Percentiles rank a stretch among this genome's conserved stretches.
Conservation (phyloP, 2,329 filamentous ascomycete genomes). For the Aspergillus pseudotamarii region DNA sequence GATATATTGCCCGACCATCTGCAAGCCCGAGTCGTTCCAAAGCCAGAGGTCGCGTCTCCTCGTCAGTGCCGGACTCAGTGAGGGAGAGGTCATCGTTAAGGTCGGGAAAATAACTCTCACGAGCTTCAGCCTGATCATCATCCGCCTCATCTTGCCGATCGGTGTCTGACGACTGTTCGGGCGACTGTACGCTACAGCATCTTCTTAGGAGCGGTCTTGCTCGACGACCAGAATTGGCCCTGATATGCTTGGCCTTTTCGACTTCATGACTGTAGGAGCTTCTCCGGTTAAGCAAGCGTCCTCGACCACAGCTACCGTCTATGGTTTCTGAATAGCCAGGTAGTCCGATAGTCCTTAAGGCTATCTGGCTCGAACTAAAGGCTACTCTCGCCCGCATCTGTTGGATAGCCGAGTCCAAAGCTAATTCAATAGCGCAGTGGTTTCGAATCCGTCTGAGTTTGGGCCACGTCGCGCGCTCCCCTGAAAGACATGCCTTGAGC, state of each 20-base stretch:
- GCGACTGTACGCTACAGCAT: conserved; percentile 22
- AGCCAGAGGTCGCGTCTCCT: conserved; percentile 10
- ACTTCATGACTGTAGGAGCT: conserved; percentile 38
- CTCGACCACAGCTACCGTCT: conserved; percentile 28
- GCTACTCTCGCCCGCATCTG: conserved; percentile 44
- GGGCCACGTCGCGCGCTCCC: conserved; percentile 89
- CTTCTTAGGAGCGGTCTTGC: conserved; percentile 18
- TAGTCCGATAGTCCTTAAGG: conserved; percentile 22
- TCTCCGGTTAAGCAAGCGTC: conserved; percentile 26
- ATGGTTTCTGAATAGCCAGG: conserved; percentile 20
- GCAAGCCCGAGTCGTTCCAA: conserved; percentile 8
- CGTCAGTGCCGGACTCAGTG: conserved; percentile 12
- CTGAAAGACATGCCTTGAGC: conserved; percentile 72
- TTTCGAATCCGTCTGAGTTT: conserved; percentile 83
- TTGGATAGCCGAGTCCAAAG: conserved; percentile 56
- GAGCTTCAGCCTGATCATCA: not conserved
- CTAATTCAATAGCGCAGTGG: conserved; percentile 84
- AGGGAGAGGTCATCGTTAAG: conserved; percentile 8
- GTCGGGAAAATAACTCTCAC: not conserved
- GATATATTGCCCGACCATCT: conserved; percentile 9
- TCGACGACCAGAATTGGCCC: conserved; percentile 11
- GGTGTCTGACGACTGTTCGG: conserved; percentile 15
- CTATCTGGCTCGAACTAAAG: conserved; percentile 33
- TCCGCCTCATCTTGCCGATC: conserved; percentile 1
- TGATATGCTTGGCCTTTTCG: conserved; percentile 20